Conservation (phyloP, 75 land plant species). For the Pinus albicaulis region DNA sequence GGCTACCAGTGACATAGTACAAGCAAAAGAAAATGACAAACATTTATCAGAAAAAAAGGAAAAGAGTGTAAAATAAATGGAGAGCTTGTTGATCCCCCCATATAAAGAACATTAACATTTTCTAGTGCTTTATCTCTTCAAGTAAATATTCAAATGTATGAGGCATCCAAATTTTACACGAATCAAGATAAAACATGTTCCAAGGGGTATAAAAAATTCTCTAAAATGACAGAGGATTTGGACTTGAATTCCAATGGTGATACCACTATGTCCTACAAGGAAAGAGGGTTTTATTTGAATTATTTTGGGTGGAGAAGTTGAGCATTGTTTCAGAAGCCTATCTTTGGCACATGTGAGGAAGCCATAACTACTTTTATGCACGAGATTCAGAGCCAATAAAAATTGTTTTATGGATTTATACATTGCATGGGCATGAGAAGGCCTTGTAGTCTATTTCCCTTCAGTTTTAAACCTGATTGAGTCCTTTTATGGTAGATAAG, state of each 20-base stretch:
- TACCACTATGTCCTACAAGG: conserved; percentile 18
- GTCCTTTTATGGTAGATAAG: neutral
- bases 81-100: neutral
- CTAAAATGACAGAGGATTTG: conserved; percentile 12
- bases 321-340: neutral
- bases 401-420: neutral
- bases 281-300: conserved; percentile 53
- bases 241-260: conserved; percentile 46
- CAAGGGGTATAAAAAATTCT: neutral
- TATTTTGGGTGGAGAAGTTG: conserved; percentile 34
- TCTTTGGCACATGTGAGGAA: too few relatives aligned
- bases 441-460: neutral
- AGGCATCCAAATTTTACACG: neutral
- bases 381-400: neutral
- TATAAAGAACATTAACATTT: neutral
- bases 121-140: conserved; percentile 1
- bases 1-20: neutral
- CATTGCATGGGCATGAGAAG: neutral
- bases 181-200: neutral
- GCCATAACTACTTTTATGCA: neutral
- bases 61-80: conserved; percentile 1
- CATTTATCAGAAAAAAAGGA: neutral
- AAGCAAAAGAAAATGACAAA: neutral
- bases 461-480: neutral
- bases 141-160: neutral